These are phyloP conservation scores for Pseudonectria foliicola DNA, from an alignment of 2,329 filamentous ascomycete genomes.

Conservation along the genomic window DNA sequence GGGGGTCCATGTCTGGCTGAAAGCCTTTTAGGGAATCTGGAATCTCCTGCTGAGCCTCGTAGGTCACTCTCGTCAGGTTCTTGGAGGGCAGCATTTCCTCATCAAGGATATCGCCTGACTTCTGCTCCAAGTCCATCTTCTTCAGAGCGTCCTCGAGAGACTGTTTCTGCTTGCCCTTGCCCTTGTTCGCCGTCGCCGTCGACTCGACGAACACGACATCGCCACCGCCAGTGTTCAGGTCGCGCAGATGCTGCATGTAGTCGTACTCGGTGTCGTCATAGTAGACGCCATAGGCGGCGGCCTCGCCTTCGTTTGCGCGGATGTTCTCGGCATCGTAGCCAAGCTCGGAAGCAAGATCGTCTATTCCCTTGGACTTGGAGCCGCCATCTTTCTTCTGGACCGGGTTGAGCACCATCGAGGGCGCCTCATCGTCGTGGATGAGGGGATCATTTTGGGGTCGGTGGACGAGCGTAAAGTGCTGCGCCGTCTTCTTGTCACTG, in stretches of 20 bases:
- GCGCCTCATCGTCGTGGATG: slow-evolving; percentile 84
- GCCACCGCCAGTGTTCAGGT: slow-evolving; percentile 67
- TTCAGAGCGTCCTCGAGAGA: slow-evolving; percentile 76
- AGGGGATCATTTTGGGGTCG: slow-evolving; percentile 95
- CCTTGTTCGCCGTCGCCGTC: slow-evolving; percentile 55
- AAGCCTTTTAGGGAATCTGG: slow-evolving; percentile 90
- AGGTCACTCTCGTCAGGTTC: slow-evolving; percentile 68
- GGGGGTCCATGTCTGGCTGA: slow-evolving; percentile 95
- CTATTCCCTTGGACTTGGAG: slow-evolving; percentile 56
- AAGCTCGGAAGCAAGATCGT: slow-evolving; percentile 71
- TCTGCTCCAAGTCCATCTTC: slow-evolving; percentile 49
- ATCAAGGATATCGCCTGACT: slow-evolving; percentile 55
- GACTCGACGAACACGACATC: slow-evolving; percentile 79
- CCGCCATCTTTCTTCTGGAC: slow-evolving; percentile 36
- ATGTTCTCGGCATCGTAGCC: slow-evolving; percentile 58
- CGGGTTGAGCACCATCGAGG: slow-evolving; percentile 83
- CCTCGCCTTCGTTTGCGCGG: slow-evolving; percentile 89
- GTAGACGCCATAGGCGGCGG: slow-evolving; percentile 87
- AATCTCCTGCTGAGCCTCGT: slow-evolving; percentile 88
- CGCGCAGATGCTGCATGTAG: slow-evolving; percentile 98
- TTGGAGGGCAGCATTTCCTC: slow-evolving; percentile 73
- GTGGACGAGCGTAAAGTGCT: slow-evolving; percentile 90
- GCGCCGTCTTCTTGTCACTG: slow-evolving; percentile 80
- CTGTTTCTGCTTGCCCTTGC: slow-evolving; percentile 68
- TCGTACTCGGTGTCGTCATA: slow-evolving; percentile 95